Base-by-base conservation (phyloP, 495 filamentous ascomycete species). In the Penicillium fimorum region DNA sequence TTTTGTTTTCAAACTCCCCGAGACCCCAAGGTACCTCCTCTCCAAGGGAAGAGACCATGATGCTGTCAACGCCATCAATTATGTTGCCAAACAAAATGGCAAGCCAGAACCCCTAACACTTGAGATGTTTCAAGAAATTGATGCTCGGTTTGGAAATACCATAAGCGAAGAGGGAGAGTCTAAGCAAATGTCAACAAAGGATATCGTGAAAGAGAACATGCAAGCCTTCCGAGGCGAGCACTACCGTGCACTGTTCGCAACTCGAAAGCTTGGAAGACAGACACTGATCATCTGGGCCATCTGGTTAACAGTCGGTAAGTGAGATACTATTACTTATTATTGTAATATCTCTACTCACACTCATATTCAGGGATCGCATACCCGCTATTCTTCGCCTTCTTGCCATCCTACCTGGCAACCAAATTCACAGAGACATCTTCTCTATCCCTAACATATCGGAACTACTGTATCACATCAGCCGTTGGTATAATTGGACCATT, bases 381-480 rank as follows among this genome's bases (percentile, higher is more conserved):
- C 48, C 70, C 70, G 5, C 57, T 73, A 0, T 73, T 70, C 55
- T 70, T 71, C 55, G 64, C 64, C 22, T 73, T 71, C 38, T 61
- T 73, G 42, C 64, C 68, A 8, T 73, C 66, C 6, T 73, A 73
- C 33, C 63, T 73, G 2, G 66, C 65, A 12, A 68, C 63, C 0
- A 65, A 69, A 11, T 71, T 68, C 47, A 64, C 61, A 1, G 42
- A 57, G 10, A 18, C 62, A 56, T 61, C 63, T 9, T 73, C 70
- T 9, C 53, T 70, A 3, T 42, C 57, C 50, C 53, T 62, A 0
- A 71, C 66, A 22, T 73, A 71, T 48, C 62, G 64, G 2, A 65
- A 69, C 57, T 73, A 73, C 56, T 71, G 68, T 49, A 73, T 73
- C 24, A 48, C 60, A 3, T 71, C 68, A 7, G 66, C 65, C 2